Evolutionary conservation across 176 grass and related monocot species (phyloP), one percentile per base, ranked within the genome.

Genomic region (Carex littledalei): DNA sequence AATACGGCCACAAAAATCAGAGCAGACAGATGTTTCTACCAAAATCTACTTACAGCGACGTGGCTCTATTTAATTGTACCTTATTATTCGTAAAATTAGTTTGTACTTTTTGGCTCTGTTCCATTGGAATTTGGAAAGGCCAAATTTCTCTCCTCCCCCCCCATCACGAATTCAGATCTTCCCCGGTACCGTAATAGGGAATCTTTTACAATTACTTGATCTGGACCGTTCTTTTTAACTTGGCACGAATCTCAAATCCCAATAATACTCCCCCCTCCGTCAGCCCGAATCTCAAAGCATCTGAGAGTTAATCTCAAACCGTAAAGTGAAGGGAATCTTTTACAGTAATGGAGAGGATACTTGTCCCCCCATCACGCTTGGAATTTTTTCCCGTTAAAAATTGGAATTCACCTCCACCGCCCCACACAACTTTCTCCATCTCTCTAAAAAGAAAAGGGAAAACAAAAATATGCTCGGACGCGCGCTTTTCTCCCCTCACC

Each of bases 381-480:
- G 72, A 77, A 54, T 55, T 16, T 77, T 55, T 29, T 77, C 47
- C n/a, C 72, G 22, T 77, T 55, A 77, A 56, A 26, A 78, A 55
- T 55, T 54, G 50, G 47, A 56, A 78, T 56, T 49, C 74, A 55
- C 81, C 43, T 20, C 13, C 16, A 49, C 29, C 85, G 61, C 75
- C 71, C 62, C 43, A 45, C 43, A 45, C 41, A 8, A 13, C 66
- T 37, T 83, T 80, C 22, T 74, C 21, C 7, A 3, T 77, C 12
- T 77, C 49, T 54, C 47, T 22, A 71, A 72, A 57, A 10, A 21
- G 15, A 83, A 67, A 54, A 66, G 22, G 5, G 16, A 63, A 81
- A 81, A 81, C 24, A 63, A 39, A 39, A 15, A 62, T 63, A 83
- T 83, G 93, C 91, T 90, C 65, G 84, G 86, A 43, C 85, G 88